A percentile compares a stretch with the other conserved stretches of the same genome.
Evolutionary conservation across 495 filamentous ascomycete genomes (phyloP).

Genomic region (Lindgomyces ingoldianus): DNA sequence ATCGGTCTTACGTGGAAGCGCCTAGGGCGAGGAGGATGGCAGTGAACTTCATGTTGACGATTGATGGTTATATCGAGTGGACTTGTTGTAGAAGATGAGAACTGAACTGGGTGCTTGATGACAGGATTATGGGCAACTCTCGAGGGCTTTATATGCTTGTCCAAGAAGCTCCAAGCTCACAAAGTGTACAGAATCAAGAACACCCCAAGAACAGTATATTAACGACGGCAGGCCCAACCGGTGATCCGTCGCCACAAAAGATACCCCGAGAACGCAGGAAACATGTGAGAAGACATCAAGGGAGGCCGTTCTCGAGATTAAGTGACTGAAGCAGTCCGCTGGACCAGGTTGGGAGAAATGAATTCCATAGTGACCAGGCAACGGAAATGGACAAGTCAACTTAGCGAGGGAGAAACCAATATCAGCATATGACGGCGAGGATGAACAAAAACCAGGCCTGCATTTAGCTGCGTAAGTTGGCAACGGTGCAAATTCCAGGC

Average conservation of each 20-base stretch:
- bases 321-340: slow-evolving; percentile 3
- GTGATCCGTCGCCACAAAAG: slow-evolving; percentile 6
- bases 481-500: slow-evolving; percentile 20
- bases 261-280: background rate
- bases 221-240: slow-evolving; percentile 22
- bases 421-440: slow-evolving; percentile 24
- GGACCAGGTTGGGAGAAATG: slow-evolving; percentile 23
- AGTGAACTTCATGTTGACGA: slow-evolving; percentile 32
- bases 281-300: slow-evolving; percentile 1
- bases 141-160: slow-evolving; percentile 14
- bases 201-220: slow-evolving; percentile 23
- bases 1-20: slow-evolving; percentile 9
- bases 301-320: slow-evolving; percentile 7
- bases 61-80: background rate
- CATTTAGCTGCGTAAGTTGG: slow-evolving; percentile 8
- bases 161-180: background rate
- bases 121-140: background rate
- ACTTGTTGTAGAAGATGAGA: slow-evolving; percentile 2
- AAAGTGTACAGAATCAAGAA: background rate
- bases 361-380: background rate
- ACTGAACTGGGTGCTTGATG: slow-evolving; percentile 13
- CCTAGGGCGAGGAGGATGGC: slow-evolving; percentile 15
- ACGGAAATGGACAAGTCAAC: background rate
- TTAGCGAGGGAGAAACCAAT: slow-evolving; percentile 21
- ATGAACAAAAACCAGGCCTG: slow-evolving; percentile 3